Evolutionary conservation across 139 green algal species (phyloP).

Genomic region (Astrephomene gubernaculifera): DNA sequence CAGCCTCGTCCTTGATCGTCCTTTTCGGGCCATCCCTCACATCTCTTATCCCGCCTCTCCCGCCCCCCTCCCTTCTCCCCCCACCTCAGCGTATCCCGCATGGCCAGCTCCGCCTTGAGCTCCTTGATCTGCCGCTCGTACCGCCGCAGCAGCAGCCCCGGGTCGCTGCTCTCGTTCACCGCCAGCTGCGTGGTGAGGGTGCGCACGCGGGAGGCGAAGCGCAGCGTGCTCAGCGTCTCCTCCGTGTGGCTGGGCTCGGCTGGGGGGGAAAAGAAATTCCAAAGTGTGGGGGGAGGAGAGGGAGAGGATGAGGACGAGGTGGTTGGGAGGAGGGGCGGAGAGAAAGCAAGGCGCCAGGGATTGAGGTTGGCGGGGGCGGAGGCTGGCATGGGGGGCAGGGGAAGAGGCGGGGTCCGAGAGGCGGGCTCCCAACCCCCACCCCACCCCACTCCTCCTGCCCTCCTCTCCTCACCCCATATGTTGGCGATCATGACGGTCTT

Average conservation of each 20-base stretch:
- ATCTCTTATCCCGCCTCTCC: not conserved
- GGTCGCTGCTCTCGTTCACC: conserved; percentile 81
- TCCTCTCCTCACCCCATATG: conserved; percentile 63
- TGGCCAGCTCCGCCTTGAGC: conserved; percentile 88
- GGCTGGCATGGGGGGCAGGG: not conserved
- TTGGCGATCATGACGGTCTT: conserved; percentile 86
- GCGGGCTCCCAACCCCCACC: not conserved
- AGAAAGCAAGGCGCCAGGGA: not conserved
- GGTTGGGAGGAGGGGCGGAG: not conserved
- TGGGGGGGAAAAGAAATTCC: not conserved
- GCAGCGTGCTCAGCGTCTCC: conserved; percentile 82
- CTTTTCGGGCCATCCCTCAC: too few relatives aligned
- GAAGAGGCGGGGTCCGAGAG: not conserved
- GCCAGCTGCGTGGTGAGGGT: conserved; percentile 66
- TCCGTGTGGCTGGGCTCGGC: conserved; percentile 73
- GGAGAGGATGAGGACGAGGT: not conserved
- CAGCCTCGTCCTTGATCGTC: too few relatives aligned
- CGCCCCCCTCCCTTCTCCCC: too few relatives aligned
- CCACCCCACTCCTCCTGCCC: not conserved
- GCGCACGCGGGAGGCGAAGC: conserved; percentile 74
- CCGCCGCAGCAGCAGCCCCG: conserved; percentile 64
- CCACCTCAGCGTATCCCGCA: conserved; percentile 81
- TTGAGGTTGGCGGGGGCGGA: not conserved
- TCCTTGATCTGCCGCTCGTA: conserved; percentile 86
- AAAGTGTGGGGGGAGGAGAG: not conserved